Conservation (phyloP, 352 stramenopile species). For the Globisporangium yorkense region DNA sequence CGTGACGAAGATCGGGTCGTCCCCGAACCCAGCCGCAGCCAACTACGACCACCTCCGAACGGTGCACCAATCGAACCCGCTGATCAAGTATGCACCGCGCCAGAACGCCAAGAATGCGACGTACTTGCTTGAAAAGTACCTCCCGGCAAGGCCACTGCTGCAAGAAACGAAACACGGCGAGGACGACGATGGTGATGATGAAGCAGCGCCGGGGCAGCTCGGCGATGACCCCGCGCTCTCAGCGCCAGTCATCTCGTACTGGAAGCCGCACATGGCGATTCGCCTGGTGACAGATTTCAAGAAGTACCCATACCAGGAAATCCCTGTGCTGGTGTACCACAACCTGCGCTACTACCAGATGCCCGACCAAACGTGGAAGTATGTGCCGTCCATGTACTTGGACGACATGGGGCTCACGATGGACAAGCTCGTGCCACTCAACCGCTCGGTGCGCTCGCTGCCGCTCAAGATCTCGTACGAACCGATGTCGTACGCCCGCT, state of each 20-base stretch:
- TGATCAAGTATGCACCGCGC: constrained; percentile 47
- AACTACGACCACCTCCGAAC: constrained; percentile 53
- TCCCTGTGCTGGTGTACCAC: constrained; percentile 63
- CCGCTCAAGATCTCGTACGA: constrained; percentile 69
- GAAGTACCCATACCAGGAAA: constrained; percentile 56
- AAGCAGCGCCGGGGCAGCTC: neutral
- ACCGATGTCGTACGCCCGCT: constrained; percentile 70
- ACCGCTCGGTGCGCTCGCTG: constrained; percentile 42
- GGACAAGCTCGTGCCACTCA: constrained; percentile 67
- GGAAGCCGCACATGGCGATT: constrained; percentile 70
- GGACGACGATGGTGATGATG: constrained; percentile 7
- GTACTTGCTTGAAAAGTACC: constrained; percentile 34
- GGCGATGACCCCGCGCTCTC: constrained; percentile 23
- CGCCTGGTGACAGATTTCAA: constrained; percentile 72
- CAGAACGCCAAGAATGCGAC: constrained; percentile 63
- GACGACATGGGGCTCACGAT: constrained; percentile 68
- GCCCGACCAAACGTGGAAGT: constrained; percentile 40
- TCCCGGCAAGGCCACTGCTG: constrained; percentile 10
- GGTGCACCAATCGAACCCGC: constrained; percentile 56
- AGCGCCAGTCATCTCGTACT: constrained; percentile 51
- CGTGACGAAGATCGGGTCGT: constrained; percentile 48
- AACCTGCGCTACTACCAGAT: constrained; percentile 63
- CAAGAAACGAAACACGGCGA: constrained; percentile 1
- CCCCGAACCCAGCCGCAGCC: constrained; percentile 28
- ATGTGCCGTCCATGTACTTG: constrained; percentile 71